Base-by-base conservation (phyloP, 306 rosid genomes). In the Ceratonia siliqua region DNA sequence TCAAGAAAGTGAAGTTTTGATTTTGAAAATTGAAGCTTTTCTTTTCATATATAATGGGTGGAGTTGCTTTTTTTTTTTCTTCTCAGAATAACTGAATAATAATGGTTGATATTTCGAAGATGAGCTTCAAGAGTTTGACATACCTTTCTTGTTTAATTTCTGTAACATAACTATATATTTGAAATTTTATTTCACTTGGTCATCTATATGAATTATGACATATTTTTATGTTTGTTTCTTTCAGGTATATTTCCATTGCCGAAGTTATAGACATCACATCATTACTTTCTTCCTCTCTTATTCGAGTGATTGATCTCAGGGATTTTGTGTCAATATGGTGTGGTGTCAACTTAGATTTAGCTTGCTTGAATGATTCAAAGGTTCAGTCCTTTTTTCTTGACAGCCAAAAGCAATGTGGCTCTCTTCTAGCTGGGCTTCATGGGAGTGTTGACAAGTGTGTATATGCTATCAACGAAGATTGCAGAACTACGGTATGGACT, bases 401-500 rank as follows among this genome's bases (percentile, higher is more conserved):
- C 43, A 77, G 70, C 70, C 85, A 90, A 15, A 78, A 86, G 79
- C 91, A 84, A 63, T 87, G 97, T 73, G 91, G 90, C 63, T 82
- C 90, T 50, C 61, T 84, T 70, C 80, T 87, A 39, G 76, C 88
- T 41, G 93, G 95, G 57, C 49, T 80, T 66, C 74, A 59, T 35
- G 88, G 86, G 61, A 86, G 77, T 81, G 58, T 68, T 12, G 81
- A 65, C 38, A 89, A 85, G 45, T 90, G 98, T 82, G 32, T 85
- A 73, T 77, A 93, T 77, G 95, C 92, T 57, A 75, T 93, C 42
- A 50, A 76, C 65, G 91, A 86, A 36, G 97, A 93, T 79, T 93
- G 95, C 77, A 85, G 90, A 82, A 89, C 89, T 73, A 93, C 97
- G 2, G 93, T 93, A 18, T 93, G 97, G 98, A 93, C 93, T 8